phyloP scores from a whole-genome alignment of 495 filamentous ascomycete species.

The Penicillium chermesinum region DNA sequence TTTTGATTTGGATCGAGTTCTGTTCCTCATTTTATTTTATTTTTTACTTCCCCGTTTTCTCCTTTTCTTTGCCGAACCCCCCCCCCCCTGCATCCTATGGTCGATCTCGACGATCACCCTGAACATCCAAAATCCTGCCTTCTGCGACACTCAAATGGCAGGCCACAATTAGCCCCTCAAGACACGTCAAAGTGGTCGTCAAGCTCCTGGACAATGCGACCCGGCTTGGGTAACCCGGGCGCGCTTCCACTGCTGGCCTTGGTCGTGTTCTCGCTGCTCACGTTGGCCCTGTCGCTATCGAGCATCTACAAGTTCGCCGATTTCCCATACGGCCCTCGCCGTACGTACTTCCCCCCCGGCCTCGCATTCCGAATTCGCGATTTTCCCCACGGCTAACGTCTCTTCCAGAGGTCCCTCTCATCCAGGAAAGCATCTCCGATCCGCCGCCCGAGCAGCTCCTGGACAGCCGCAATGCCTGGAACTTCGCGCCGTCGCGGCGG shows the following conservation, averaged over 20 bases:
- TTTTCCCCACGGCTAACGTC: not conserved
- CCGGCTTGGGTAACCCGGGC: constrained; percentile 35
- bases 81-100: not conserved
- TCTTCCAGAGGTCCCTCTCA: constrained; percentile 18
- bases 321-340: constrained; percentile 25
- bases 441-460: constrained; percentile 5
- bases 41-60: not conserved
- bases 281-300: constrained; percentile 32
- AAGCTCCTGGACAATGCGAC: constrained; percentile 32
- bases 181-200: not conserved
- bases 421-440: constrained; percentile 16
- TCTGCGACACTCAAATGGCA: constrained; percentile 3
- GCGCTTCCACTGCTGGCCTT: constrained; percentile 38
- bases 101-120: not conserved
- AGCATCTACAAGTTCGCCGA: constrained; percentile 31
- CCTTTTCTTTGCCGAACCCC: constrained; percentile 2
- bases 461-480: constrained; percentile 14
- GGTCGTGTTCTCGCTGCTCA: constrained; percentile 34
- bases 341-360: constrained; percentile 20
- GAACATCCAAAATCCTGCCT: constrained; percentile 1
- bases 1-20: not conserved
- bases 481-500: constrained; percentile 8
- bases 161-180: not conserved
- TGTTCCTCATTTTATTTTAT: no score
- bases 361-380: not conserved